Conservation (phyloP, 78 protist genomes). For the Pelomyxa schiedti region DNA sequence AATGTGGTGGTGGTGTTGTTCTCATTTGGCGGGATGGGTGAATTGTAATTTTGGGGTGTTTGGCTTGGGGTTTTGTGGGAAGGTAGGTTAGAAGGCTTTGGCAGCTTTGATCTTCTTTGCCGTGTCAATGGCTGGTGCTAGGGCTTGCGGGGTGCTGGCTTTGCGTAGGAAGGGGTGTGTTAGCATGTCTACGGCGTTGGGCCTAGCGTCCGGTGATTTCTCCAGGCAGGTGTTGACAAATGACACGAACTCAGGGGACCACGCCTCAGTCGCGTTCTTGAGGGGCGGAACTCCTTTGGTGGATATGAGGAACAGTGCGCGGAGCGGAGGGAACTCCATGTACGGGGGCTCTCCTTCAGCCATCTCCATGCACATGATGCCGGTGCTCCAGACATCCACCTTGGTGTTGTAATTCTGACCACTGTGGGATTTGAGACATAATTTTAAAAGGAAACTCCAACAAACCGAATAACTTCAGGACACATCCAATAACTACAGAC, state of each 20-base stretch:
- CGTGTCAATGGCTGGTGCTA: not conserved
- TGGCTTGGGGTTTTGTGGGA: too few species aligned
- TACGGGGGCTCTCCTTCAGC: constrained; percentile 89
- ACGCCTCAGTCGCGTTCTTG: constrained; percentile 8
- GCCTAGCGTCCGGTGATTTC: not conserved
- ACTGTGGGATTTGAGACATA: too few species aligned
- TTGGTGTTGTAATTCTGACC: constrained; percentile 48
- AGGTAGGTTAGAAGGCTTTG: too few species aligned
- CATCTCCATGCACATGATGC: constrained; percentile 78
- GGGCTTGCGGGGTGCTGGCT: not conserved
- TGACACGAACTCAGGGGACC: not conserved
- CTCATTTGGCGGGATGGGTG: too few species aligned
- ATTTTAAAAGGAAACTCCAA: too few species aligned
- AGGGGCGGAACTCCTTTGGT: constrained; percentile 72
- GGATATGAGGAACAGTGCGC: constrained; percentile 77
- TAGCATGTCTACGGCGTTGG: not conserved
- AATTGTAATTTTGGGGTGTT: too few species aligned
- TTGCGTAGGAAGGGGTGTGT: not conserved
- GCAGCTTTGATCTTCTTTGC: not conserved
- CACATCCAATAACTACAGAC: too few species aligned
- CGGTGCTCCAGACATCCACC: constrained; percentile 71
- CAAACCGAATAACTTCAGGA: too few species aligned
- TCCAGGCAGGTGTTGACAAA: not conserved
- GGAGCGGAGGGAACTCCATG: constrained; percentile 60
- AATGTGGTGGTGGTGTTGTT: too few species aligned